Percentiles rank a stretch among this genome's conserved stretches.
Evolutionary conservation across 345 rosid species (phyloP).

Genomic region (Psidium guajava): DNA sequence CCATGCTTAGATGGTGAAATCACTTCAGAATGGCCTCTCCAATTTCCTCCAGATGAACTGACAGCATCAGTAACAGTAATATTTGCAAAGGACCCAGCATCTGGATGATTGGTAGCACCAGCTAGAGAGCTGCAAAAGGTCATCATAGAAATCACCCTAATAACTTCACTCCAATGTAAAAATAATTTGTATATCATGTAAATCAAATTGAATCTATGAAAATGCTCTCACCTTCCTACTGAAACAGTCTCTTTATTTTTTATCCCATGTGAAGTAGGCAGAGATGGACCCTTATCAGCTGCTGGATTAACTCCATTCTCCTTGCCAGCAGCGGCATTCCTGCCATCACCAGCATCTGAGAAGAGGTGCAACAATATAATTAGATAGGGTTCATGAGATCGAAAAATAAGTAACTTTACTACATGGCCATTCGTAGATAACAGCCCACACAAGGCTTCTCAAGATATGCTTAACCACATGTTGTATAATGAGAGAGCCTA

Average conservation of each 20-base stretch:
- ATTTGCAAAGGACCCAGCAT: slow-evolving; percentile 1
- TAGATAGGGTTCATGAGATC: not conserved
- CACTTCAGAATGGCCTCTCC: slow-evolving; percentile 25
- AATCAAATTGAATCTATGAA: not conserved
- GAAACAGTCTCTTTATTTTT: slow-evolving; percentile 31
- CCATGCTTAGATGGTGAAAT: slow-evolving; percentile 13
- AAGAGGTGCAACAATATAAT: slow-evolving; percentile 13
- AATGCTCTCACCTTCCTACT: slow-evolving; percentile 32
- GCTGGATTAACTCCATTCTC: slow-evolving; percentile 44
- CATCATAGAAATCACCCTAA: not conserved
- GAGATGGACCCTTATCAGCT: slow-evolving; percentile 39
- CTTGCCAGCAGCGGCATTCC: slow-evolving; percentile 32
- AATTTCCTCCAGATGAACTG: slow-evolving; percentile 17
- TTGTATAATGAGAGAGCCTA: not conserved
- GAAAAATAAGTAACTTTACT: not conserved
- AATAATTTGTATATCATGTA: not conserved
- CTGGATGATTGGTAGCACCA: slow-evolving; percentile 28
- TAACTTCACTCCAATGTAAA: not conserved
- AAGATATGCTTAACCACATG: not conserved
- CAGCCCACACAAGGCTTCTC: not conserved
- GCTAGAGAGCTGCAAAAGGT: not conserved
- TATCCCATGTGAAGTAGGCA: slow-evolving; percentile 26
- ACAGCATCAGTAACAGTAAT: slow-evolving; percentile 5
- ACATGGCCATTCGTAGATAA: not conserved
- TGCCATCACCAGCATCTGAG: slow-evolving; percentile 60